phyloP scores from a whole-genome alignment of 2,329 filamentous ascomycete genomes.

The Cryphonectria parasitica region DNA sequence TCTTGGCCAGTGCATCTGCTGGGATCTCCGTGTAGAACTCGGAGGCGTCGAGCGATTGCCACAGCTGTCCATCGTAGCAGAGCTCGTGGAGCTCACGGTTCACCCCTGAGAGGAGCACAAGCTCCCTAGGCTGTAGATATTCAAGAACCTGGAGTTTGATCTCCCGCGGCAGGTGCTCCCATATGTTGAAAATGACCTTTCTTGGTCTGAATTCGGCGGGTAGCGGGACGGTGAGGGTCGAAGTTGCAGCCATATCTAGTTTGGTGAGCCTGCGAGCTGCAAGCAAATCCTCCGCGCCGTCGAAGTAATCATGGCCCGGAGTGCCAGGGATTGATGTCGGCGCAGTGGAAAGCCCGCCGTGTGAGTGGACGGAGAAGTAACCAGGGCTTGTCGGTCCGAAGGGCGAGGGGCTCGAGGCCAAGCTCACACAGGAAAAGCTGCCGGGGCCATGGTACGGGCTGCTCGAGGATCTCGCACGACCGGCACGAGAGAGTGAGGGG shows the following conservation, averaged over 20 bases:
- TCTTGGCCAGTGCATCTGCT: conserved; percentile 78
- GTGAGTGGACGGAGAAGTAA: conserved; percentile 37
- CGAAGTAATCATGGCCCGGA: conserved; percentile 46
- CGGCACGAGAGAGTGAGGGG: conserved; percentile 67
- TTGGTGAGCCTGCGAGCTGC: conserved; percentile 60
- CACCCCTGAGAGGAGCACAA: conserved; percentile 77
- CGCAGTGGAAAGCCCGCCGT: conserved; percentile 39
- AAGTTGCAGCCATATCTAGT: conserved; percentile 44
- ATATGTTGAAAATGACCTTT: conserved; percentile 65
- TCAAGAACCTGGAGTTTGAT: conserved; percentile 77
- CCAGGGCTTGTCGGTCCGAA: conserved; percentile 42
- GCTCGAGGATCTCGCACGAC: conserved; percentile 67
- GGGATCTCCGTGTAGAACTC: conserved; percentile 89
- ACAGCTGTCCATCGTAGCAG: conserved; percentile 95
- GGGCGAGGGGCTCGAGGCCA: conserved; percentile 49
- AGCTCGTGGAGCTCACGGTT: conserved; percentile 78
- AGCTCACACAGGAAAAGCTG: conserved; percentile 59
- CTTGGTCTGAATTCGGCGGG: conserved; percentile 64
- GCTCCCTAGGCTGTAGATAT: conserved; percentile 77
- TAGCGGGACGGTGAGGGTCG: conserved; percentile 54
- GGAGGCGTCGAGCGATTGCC: conserved; percentile 81
- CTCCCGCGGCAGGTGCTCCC: conserved; percentile 81
- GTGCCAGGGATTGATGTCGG: conserved; percentile 46
- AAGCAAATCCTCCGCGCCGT: conserved; percentile 51
- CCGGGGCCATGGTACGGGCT: conserved; percentile 66